Percentiles rank a stretch among this genome's conserved stretches.
These are phyloP conservation scores for Hibiscus tridactylites DNA, from an alignment of 345 rosid species.

Conservation along the genomic window DNA sequence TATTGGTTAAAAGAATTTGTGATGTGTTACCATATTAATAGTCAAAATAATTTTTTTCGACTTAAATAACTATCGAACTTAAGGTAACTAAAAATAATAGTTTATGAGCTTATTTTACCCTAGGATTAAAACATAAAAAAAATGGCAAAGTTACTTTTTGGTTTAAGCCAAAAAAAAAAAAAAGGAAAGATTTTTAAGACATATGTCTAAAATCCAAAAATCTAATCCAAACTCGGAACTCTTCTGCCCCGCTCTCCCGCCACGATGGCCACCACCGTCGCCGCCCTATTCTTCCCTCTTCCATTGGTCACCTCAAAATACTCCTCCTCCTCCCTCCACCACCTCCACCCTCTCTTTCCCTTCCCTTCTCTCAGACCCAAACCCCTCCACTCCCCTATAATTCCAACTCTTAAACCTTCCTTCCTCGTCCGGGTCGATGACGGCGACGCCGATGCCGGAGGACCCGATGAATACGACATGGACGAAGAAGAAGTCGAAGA, in stretches of 20 bases:
- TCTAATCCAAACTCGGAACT: background rate
- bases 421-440: slow-evolving; percentile 60
- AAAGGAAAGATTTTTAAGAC: background rate
- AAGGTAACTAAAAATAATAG: too few relatives aligned
- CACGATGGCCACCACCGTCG: slow-evolving; percentile 11
- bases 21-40: too few relatives aligned
- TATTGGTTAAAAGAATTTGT: too few relatives aligned
- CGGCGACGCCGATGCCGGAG: slow-evolving; percentile 58
- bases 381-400: slow-evolving; percentile 16
- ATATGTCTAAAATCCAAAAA: background rate
- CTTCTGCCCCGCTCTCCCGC: background rate
- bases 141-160: too few relatives aligned
- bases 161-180: too few relatives aligned
- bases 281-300: slow-evolving; percentile 26
- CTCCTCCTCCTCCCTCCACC: slow-evolving; percentile 12
- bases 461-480: slow-evolving; percentile 67
- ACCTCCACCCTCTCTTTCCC: background rate
- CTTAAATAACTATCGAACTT: too few relatives aligned
- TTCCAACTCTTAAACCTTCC: slow-evolving; percentile 20
- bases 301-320: slow-evolving; percentile 22
- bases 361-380: slow-evolving; percentile 13
- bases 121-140: too few relatives aligned
- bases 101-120: too few relatives aligned
- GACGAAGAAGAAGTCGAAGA: slow-evolving; percentile 84
- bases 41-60: too few relatives aligned